Base-by-base conservation (phyloP, 2,329 filamentous ascomycete genomes). In the Xylaria sp. region DNA sequence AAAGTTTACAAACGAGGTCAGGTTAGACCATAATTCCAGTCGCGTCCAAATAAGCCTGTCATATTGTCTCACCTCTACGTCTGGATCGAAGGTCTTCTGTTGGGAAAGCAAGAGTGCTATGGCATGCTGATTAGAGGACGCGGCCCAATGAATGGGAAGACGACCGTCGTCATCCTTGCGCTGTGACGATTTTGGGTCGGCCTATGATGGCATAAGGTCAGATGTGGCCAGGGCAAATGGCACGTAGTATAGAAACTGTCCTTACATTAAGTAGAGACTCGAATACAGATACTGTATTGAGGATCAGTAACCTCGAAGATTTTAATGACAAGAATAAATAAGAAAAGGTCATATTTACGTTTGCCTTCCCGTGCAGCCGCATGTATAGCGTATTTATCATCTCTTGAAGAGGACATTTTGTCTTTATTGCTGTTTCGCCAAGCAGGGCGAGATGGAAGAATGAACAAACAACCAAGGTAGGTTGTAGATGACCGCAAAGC, bases 101-200 rank as follows among this genome's bases (percentile, higher is more conserved):
- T 92, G 86, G 1, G 92, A 86, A 3, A 98, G 85, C 23, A 95
- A 79, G 59, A 91, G 85, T 20, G 93, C 90, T 68, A 98, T 94
- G 28, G 90, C 87, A 7, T 91, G 82, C 74, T 90, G 91, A 79
- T 96, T 97, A 80, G 92, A 92, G 25, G 94, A 96, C 1, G 90
- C 89, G 0, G 96, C 95, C 96, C 96, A 99, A 84, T 99, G 96
- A 66, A 98, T 90, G 2, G 96, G 91, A 46, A 97, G 88, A 54
- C 96, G 92, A 18, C 94, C 93, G 80, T 99, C 96, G 58, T 93
- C 91, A 77, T 99, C 96, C 76, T 90, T 89, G 67, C 81, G 81
- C 56, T 83, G 85, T 32, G 93, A 90, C 48, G 97, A 88, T 76
- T 92, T 94, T 2, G 92, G 90, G 77, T 97, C 94, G 74, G 90